Percentiles rank a stretch among this genome's conserved stretches.
These are phyloP conservation scores for Cryptosporidium tyzzeri DNA, from an alignment of 169 alveolate species.

Conservation along the genomic window DNA sequence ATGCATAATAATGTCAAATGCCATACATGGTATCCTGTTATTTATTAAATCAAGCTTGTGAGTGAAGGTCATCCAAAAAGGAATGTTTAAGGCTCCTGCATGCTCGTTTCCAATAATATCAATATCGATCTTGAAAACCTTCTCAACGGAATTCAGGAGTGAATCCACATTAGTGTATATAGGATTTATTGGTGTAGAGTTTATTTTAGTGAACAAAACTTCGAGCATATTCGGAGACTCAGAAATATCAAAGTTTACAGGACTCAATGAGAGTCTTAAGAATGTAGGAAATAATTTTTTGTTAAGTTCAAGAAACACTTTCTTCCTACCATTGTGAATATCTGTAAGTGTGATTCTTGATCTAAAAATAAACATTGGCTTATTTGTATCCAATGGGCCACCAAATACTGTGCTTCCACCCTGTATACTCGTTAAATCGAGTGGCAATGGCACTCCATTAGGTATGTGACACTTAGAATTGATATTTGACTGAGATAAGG, in stretches of 20 bases:
- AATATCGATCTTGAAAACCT: slow-evolving; percentile 42
- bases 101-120: slow-evolving; percentile 28
- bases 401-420: slow-evolving; percentile 82
- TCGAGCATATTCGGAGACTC: slow-evolving; percentile 64
- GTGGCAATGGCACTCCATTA: slow-evolving; percentile 80
- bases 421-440: slow-evolving; percentile 77
- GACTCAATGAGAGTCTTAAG: slow-evolving; percentile 55
- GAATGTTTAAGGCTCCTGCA: slow-evolving; percentile 33
- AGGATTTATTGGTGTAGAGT: slow-evolving; percentile 25
- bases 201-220: slow-evolving; percentile 45
- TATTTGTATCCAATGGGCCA: slow-evolving; percentile 80
- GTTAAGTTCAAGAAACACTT: slow-evolving; percentile 32
- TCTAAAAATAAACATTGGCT: slow-evolving; percentile 77
- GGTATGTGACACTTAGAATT: slow-evolving; percentile 55
- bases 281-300: slow-evolving; percentile 50
- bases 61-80: slow-evolving; percentile 57
- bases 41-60: slow-evolving; percentile 38
- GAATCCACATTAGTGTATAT: slow-evolving; percentile 22
- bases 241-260: slow-evolving; percentile 73
- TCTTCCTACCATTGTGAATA: slow-evolving; percentile 79
- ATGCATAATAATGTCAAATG: slow-evolving; percentile 76
- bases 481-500: neutral
- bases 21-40: slow-evolving; percentile 62
- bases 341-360: slow-evolving; percentile 77
- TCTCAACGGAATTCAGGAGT: slow-evolving; percentile 35